A percentile compares a stretch with the other conserved stretches of the same genome.
phyloP scores from a whole-genome alignment of 805 yeast species.

The Lipomyces orientalis region DNA sequence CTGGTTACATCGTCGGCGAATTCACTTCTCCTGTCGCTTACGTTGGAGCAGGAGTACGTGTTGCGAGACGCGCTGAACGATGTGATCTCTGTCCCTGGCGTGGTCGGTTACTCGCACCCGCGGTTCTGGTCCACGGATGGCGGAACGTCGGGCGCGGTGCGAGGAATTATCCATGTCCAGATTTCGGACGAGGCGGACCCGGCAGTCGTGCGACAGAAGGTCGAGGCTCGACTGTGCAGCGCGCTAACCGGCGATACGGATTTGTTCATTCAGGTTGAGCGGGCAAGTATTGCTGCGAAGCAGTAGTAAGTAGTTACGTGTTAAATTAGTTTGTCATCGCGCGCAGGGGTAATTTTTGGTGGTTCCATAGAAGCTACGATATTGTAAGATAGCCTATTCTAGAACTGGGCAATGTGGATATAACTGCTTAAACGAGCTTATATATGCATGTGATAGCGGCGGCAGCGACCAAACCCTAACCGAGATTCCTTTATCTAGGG shows the following conservation, averaged over 20 bases:
- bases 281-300: constrained; percentile 7
- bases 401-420: too few relatives aligned
- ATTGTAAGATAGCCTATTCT: too few relatives aligned
- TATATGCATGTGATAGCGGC: too few relatives aligned
- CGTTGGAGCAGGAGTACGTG: constrained; percentile 61
- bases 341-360: too few relatives aligned
- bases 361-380: too few relatives aligned
- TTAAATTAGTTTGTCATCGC: too few relatives aligned
- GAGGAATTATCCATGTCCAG: constrained; percentile 87
- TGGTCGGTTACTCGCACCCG: constrained; percentile 84
- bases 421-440: too few relatives aligned
- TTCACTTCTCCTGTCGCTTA: constrained; percentile 68
- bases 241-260: constrained; percentile 29
- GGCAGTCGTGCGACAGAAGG: constrained; percentile 62
- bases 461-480: too few relatives aligned
- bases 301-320: too few relatives aligned
- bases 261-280: constrained; percentile 35
- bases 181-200: constrained; percentile 67
- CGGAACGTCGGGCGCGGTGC: constrained; percentile 43
- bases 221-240: constrained; percentile 56
- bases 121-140: constrained; percentile 80
- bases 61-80: constrained; percentile 72
- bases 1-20: constrained; percentile 80
- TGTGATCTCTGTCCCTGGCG: constrained; percentile 67
- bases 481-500: too few relatives aligned